Conservation (phyloP, 2,329 filamentous ascomycete genomes). For the Alternaria sp. region DNA sequence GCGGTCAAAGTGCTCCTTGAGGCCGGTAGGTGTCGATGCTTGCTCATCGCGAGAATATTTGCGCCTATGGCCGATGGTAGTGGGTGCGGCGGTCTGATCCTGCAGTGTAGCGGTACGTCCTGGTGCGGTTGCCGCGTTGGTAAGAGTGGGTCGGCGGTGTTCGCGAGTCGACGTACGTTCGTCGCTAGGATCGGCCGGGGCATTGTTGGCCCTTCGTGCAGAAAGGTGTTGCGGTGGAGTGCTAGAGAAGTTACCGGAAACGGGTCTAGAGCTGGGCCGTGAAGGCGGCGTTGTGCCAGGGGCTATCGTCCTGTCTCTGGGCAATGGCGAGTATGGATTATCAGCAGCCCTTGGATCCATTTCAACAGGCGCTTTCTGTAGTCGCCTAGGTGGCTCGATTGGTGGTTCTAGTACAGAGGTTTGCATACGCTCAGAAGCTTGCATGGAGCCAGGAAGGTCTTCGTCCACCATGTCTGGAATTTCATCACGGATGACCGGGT, state of each 20-base stretch:
- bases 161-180: constrained; percentile 52
- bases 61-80: constrained; percentile 64
- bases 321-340: constrained; percentile 45
- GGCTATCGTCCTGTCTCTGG: constrained; percentile 38
- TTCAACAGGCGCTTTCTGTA: constrained; percentile 41
- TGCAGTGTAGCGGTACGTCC: constrained; percentile 51
- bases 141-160: constrained; percentile 54
- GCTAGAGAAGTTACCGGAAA: constrained; percentile 37
- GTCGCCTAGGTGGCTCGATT: constrained; percentile 34
- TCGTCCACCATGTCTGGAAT: constrained; percentile 86
- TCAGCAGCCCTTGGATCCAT: constrained; percentile 39
- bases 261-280: constrained; percentile 44
- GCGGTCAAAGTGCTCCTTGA: constrained; percentile 59
- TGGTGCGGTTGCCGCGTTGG: constrained; percentile 57
- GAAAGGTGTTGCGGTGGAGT: constrained; percentile 37
- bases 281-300: constrained; percentile 45
- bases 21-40: constrained; percentile 55
- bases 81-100: constrained; percentile 45
- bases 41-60: constrained; percentile 65
- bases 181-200: constrained; percentile 43
- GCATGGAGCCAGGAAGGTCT: constrained; percentile 62
- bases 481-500: constrained; percentile 74
- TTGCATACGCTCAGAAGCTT: constrained; percentile 38
- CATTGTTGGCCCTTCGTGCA: constrained; percentile 44
- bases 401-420: constrained; percentile 38